phyloP scores from a whole-genome alignment of 768 basidiomycete genomes.

The Holtermannia corniformis region DNA sequence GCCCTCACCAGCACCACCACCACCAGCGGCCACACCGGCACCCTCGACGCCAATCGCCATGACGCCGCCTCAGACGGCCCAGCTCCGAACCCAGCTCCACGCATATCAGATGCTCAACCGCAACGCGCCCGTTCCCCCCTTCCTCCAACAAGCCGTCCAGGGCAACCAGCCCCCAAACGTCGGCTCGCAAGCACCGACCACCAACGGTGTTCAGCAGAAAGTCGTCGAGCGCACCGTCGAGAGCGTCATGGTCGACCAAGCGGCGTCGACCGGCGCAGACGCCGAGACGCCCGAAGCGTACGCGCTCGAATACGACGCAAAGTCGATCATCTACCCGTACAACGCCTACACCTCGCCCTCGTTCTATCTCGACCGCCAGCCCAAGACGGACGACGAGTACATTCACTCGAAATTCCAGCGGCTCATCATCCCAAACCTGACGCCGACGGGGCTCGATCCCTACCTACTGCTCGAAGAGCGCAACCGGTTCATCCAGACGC shows the following conservation, averaged over 20 bases:
- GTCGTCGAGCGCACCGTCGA: constrained; percentile 38
- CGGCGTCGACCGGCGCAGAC: not conserved
- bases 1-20: constrained; percentile 1
- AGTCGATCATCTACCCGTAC: constrained; percentile 80
- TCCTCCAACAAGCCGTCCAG: constrained; percentile 34
- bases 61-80: constrained; percentile 40
- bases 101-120: constrained; percentile 34
- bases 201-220: constrained; percentile 16
- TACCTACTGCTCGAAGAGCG: constrained; percentile 84
- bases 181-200: constrained; percentile 12
- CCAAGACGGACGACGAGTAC: constrained; percentile 49
- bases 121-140: constrained; percentile 36
- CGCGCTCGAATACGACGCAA: constrained; percentile 61
- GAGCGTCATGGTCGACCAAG: constrained; percentile 21
- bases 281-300: constrained; percentile 19
- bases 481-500: constrained; percentile 78
- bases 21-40: constrained; percentile 18
- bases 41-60: constrained; percentile 21
- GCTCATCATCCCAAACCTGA: constrained; percentile 74
- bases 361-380: constrained; percentile 52
- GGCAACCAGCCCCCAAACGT: constrained; percentile 25
- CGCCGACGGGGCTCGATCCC: constrained; percentile 86
- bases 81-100: constrained; percentile 39
- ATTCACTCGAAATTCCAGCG: constrained; percentile 44
- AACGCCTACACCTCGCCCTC: constrained; percentile 74